These are phyloP conservation scores for Paramecium octaurelia DNA, from an alignment of 73 alveolate genomes.

Conservation along the genomic window DNA sequence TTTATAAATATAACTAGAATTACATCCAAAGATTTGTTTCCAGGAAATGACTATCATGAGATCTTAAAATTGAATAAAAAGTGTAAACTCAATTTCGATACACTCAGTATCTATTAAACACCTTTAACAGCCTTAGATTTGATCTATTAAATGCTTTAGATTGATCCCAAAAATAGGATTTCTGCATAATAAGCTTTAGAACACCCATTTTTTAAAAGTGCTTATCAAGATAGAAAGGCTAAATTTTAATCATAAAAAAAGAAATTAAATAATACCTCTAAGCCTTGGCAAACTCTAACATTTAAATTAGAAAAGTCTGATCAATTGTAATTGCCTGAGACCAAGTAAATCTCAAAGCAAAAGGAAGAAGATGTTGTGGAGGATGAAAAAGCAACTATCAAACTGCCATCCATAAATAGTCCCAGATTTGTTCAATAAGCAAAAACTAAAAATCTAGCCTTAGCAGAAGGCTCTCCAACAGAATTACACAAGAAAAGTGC, in stretches of 20 bases:
- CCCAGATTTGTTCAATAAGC: constrained; percentile 20
- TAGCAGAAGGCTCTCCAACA: not conserved
- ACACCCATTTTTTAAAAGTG: constrained; percentile 63
- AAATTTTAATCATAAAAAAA: not conserved
- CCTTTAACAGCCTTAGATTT: constrained; percentile 56
- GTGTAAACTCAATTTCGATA: not conserved
- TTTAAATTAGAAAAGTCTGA: not conserved
- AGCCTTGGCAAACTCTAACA: not conserved
- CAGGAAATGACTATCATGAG: constrained; percentile 33
- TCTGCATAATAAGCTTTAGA: constrained; percentile 78
- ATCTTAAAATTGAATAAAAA: constrained; percentile 8
- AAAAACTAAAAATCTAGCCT: not conserved
- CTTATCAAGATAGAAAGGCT: not conserved
- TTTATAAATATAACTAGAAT: not conserved
- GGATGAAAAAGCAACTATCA: not conserved
- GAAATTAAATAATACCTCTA: not conserved
- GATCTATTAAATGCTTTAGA: constrained; percentile 66
- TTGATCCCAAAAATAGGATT: constrained; percentile 75
- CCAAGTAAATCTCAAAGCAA: not conserved
- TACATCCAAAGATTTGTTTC: constrained; percentile 10
- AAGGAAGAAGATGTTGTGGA: not conserved
- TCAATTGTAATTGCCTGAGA: not conserved
- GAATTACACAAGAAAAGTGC: not conserved
- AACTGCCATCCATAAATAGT: not conserved
- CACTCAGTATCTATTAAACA: not conserved